A percentile compares a stretch with the other conserved stretches of the same genome.
These are phyloP conservation scores for Starmera quercuum DNA, from an alignment of 805 yeast species.

Conservation along the genomic window DNA sequence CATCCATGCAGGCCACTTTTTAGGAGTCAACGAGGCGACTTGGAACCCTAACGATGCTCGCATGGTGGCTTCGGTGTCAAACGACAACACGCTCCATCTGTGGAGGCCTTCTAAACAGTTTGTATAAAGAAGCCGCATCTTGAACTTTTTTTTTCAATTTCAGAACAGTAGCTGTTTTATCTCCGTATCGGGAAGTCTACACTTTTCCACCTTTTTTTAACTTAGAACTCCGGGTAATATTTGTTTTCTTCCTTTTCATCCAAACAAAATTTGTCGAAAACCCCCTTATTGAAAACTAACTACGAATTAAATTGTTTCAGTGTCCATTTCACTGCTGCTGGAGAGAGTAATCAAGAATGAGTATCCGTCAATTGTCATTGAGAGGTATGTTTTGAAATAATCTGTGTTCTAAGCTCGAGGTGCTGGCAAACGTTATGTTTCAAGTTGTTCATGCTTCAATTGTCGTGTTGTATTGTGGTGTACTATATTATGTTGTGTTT, in stretches of 20 bases:
- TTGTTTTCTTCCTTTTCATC: slow-evolving; percentile 1
- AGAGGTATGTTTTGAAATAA: slow-evolving; percentile 22
- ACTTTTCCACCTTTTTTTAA: background rate
- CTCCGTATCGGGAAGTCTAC: slow-evolving; percentile 2
- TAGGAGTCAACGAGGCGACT: slow-evolving; percentile 76
- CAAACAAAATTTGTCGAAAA: slow-evolving; percentile 3
- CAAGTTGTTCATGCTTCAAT: no score
- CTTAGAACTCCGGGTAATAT: background rate
- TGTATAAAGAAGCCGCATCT: background rate
- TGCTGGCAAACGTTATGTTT: no score
- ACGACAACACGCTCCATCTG: slow-evolving; percentile 80
- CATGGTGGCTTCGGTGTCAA: slow-evolving; percentile 70
- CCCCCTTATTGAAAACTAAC: background rate
- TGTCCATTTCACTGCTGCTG: background rate
- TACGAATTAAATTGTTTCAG: no score
- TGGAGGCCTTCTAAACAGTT: slow-evolving; percentile 56
- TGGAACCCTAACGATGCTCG: slow-evolving; percentile 75
- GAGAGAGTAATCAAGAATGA: slow-evolving; percentile 4
- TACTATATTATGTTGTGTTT: no score
- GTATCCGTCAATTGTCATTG: slow-evolving; percentile 22
- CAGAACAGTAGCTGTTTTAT: background rate
- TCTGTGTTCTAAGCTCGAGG: no score
- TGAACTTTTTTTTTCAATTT: background rate
- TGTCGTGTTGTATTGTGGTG: no score
- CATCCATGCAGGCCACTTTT: slow-evolving; percentile 78